These are phyloP conservation scores for Apiotrichum montevideense DNA, from an alignment of 1,284 basidiomycete genomes.

Conservation along the genomic window DNA sequence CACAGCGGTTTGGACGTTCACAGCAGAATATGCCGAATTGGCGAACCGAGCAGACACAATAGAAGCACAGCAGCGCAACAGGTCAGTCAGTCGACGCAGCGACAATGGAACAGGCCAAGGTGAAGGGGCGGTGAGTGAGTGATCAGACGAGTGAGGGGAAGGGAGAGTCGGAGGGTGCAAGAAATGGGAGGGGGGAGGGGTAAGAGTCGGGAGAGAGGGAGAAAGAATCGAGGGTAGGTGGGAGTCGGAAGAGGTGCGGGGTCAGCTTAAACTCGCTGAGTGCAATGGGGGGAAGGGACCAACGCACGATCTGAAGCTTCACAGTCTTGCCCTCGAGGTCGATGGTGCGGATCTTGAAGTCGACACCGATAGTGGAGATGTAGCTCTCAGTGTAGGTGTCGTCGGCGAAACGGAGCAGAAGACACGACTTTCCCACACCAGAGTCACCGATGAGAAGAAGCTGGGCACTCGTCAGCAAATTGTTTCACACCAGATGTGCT, in stretches of 20 bases:
- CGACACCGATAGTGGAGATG: slow-evolving; percentile 97
- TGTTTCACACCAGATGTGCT: not conserved
- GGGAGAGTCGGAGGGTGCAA: slow-evolving; percentile 1
- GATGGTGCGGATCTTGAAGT: slow-evolving; percentile 99
- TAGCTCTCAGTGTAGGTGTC: slow-evolving; percentile 99
- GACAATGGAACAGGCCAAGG: not conserved
- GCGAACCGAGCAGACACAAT: slow-evolving; percentile 7
- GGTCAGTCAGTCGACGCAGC: slow-evolving; percentile 12
- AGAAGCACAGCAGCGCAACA: slow-evolving; percentile 5
- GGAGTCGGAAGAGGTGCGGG: slow-evolving; percentile 7
- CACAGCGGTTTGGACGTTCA: not conserved
- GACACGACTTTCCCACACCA: slow-evolving; percentile 96
- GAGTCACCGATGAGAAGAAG: slow-evolving; percentile 70
- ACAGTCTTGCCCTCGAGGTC: slow-evolving; percentile 99
- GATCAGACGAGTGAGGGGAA: not conserved
- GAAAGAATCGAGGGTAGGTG: not conserved
- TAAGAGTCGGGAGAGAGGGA: slow-evolving; percentile 3
- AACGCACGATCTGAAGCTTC: slow-evolving; percentile 94
- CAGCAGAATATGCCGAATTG: slow-evolving; percentile 2
- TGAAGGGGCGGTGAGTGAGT: slow-evolving; percentile 1
- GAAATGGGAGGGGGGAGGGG: slow-evolving; percentile 7
- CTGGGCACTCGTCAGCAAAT: slow-evolving; percentile 29
- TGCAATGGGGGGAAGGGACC: slow-evolving; percentile 14
- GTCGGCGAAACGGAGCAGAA: slow-evolving; percentile 96
- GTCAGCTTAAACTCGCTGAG: slow-evolving; percentile 29